Base-by-base conservation (phyloP, 164 flowering plant genomes). In the Warburgia ugandensis region DNA sequence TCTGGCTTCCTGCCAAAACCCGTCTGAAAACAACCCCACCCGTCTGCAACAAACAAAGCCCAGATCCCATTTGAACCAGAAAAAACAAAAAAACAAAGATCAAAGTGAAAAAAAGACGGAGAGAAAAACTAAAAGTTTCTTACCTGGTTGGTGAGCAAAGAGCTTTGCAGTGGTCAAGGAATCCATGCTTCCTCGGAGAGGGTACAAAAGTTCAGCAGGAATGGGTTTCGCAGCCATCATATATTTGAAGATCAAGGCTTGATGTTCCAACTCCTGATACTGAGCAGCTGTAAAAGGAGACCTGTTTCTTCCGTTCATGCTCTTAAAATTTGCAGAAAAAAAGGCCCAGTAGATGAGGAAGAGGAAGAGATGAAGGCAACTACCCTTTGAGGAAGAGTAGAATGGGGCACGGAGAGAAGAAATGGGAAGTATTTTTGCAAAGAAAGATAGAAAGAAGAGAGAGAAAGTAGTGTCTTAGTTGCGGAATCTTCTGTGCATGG, bases 251-350 rank as follows among this genome's bases (percentile, higher is more conserved):
- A 89, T 89, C 74, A 83, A 58, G 29, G 90, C 95, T 49, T 89
- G 95, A 3, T 83, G 68, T 67, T 89, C 97, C 48, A 89, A 80
- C 67, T 89, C 97, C 56, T 86, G 94, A 90, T 86, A 77, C 71
- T 89, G 97, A n/a, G 69, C 72, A 3, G 51, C 33, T 22, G 51
- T 47, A 35, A 47, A 47, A 12, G 32, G 33, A 33, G 29, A 17
- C 29, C 48, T 45, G 49, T 22, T 26, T 10, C 29, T 28, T 16
- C 33, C 19, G 8, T 16, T 27, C 48, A 45, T 27, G 13, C 36
- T 46, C 35, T 21, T 39, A 16, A 22, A 9, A 9, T 39, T 39
- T 39, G 21, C 19, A 39, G 6, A 19, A 10, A 13, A 4, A 35
- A 35, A 8, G 12, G n/a, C 38, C 38, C 38, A 35, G n/a, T 10